Evolutionary conservation across 1,284 basidiomycete species (phyloP), one percentile per base, ranked within the genome.

Genomic region (Boletus mariae): DNA sequence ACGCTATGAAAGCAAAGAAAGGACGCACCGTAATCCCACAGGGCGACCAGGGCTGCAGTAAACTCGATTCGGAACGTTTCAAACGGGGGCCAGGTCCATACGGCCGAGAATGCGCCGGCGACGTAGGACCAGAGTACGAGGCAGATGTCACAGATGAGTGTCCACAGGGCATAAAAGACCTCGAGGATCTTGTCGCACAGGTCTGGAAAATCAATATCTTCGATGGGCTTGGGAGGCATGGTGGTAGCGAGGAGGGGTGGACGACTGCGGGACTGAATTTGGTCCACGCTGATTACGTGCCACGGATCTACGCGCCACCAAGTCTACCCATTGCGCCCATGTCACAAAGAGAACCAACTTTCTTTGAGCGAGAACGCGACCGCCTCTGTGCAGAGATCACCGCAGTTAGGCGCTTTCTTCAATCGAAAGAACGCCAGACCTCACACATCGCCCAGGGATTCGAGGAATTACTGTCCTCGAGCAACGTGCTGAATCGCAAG

Each of bases 401-500:
- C 31, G 73, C 80, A 41, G 90, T 91, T 63, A 65, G 81, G 68
- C 13, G 23, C 32, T 37, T 25, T 25, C n/a, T 46, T 47, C 51
- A 5, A 7, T n/a, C 2, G 11, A 10, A 45, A 7, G 20, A 40
- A 5, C 10, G 11, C 13, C 15, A 40, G 31, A 17, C 12, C 31
- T 40, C 34, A 60, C 20, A 37, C n/a, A 6, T 49, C 13, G 3
- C 29, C 45, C 55, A 97, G 94, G 87, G 86, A n/a, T 93, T 97
- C 63, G 94, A 96, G 65, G 87, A 92, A 55, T 71, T 96, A 5
- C 74, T 97, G 15, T 87, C 87, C 1, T 83, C 88, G n/a, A 87
- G 85, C 54, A 98, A 98, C 66, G 80, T 82, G n/a, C 73, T 95
- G 17, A 97, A 97, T 69, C 84, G 94, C 54, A 94, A 93, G 64